These are phyloP conservation scores for Globisporangium solare DNA, from an alignment of 352 stramenopile species.

Conservation along the genomic window DNA sequence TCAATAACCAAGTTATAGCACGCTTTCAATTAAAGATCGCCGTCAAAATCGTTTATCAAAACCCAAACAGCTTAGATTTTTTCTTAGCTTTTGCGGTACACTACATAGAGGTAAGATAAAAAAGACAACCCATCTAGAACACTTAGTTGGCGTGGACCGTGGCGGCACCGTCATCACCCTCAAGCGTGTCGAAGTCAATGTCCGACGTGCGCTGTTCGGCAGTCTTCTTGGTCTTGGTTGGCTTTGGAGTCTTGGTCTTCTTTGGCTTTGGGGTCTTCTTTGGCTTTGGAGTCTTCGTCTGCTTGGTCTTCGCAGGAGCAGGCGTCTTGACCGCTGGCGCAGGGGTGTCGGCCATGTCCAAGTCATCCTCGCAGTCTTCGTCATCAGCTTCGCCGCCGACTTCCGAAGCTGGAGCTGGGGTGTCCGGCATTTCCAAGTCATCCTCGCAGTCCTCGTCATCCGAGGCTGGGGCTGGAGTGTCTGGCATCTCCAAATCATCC, in stretches of 20 bases:
- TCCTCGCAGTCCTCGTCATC: constrained; percentile 15
- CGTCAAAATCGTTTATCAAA: no score
- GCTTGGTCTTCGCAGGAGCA: background rate
- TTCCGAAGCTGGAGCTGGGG: constrained; percentile 11
- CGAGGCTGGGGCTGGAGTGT: constrained; percentile 9
- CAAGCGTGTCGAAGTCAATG: background rate
- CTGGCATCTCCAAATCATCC: constrained; percentile 3
- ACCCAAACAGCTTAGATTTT: no score
- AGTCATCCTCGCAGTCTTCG: constrained; percentile 17
- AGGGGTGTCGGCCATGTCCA: constrained; percentile 18
- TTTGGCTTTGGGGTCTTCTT: background rate
- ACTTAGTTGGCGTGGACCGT: no score
- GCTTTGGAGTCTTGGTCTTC: constrained; percentile 1
- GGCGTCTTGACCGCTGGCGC: background rate
- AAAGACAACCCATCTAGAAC: no score
- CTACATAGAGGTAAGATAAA: no score
- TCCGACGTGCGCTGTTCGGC: background rate
- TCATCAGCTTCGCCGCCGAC: background rate
- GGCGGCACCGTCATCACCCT: background rate
- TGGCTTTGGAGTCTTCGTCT: background rate
- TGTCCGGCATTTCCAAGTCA: constrained; percentile 8
- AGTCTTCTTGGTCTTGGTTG: constrained; percentile 2
- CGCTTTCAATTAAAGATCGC: no score
- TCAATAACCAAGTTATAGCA: no score
- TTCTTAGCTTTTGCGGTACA: no score